Conservation (phyloP, 257 asterid species). For the Osmanthus fragrans region DNA sequence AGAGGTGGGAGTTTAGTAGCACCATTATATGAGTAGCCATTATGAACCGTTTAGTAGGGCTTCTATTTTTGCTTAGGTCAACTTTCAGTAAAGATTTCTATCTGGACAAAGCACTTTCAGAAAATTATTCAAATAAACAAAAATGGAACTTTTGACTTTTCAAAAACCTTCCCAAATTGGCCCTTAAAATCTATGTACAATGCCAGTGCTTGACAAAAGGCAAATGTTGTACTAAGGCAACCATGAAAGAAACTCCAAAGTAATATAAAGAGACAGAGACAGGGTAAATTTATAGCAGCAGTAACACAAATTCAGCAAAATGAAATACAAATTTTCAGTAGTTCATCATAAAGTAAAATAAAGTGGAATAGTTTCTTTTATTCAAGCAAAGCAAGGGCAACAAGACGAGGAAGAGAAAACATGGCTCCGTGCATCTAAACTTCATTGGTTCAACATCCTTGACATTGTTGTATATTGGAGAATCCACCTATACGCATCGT, state of each 20-base stretch:
- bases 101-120: too few relatives aligned
- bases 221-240: too few relatives aligned
- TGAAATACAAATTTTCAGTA: neutral
- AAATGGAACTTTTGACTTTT: too few relatives aligned
- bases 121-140: too few relatives aligned
- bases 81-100: too few relatives aligned
- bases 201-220: too few relatives aligned
- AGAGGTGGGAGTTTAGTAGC: neutral
- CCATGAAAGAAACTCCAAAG: neutral
- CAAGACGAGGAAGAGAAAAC: neutral
- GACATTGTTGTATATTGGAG: neutral
- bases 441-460: conserved; percentile 9
- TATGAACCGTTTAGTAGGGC: too few relatives aligned
- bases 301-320: neutral
- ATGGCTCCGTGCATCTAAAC: conserved; percentile 1
- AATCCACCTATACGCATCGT: neutral
- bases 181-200: too few relatives aligned
- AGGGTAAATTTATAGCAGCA: neutral
- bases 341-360: neutral
- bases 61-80: too few relatives aligned
- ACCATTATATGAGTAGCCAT: neutral
- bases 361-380: neutral
- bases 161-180: too few relatives aligned
- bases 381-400: neutral
- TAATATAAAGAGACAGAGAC: too few relatives aligned